Evolutionary conservation across 1,284 basidiomycete genomes (phyloP).

Genomic region (Heterobasidion irregulare): DNA sequence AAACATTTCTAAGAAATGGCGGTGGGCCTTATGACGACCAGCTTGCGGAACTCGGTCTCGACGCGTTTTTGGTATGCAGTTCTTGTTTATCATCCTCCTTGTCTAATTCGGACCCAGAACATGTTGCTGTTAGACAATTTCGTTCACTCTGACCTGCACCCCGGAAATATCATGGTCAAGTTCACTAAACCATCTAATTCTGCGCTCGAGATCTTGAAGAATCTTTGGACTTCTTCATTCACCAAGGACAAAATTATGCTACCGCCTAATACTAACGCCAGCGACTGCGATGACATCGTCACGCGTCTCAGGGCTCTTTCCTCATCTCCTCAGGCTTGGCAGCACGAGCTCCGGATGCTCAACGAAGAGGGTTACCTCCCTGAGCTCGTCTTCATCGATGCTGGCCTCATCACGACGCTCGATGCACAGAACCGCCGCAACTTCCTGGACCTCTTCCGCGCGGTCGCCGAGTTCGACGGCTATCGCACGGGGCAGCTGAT

Average conservation of each 20-base stretch:
- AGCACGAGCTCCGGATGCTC: slow-evolving; percentile 57
- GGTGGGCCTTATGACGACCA: slow-evolving; percentile 88
- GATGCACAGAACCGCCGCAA: slow-evolving; percentile 78
- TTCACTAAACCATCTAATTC: slow-evolving; percentile 75
- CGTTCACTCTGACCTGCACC: slow-evolving; percentile 91
- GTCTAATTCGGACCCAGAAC: slow-evolving; percentile 44
- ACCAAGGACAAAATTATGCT: slow-evolving; percentile 20
- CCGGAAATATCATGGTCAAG: slow-evolving; percentile 97
- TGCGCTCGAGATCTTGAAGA: slow-evolving; percentile 38
- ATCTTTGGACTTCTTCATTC: slow-evolving; percentile 38
- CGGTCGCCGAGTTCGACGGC: slow-evolving; percentile 95
- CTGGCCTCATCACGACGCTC: slow-evolving; percentile 88
- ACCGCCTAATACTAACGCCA: slow-evolving; percentile 22
- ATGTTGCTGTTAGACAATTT: slow-evolving; percentile 99
- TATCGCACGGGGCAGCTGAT: slow-evolving; percentile 92
- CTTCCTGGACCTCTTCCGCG: slow-evolving; percentile 95
- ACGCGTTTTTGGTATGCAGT: slow-evolving; percentile 82
- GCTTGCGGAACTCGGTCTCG: slow-evolving; percentile 88
- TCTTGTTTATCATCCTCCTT: slow-evolving; percentile 5
- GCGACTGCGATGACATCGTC: slow-evolving; percentile 63
- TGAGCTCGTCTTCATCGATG: slow-evolving; percentile 94
- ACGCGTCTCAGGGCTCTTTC: slow-evolving; percentile 52
- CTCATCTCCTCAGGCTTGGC: slow-evolving; percentile 63
- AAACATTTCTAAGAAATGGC: slow-evolving; percentile 82
- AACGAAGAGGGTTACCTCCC: slow-evolving; percentile 78